Evolutionary conservation across 495 filamentous ascomycete species (phyloP).

Genomic region (Chaetomidium leptoderma): DNA sequence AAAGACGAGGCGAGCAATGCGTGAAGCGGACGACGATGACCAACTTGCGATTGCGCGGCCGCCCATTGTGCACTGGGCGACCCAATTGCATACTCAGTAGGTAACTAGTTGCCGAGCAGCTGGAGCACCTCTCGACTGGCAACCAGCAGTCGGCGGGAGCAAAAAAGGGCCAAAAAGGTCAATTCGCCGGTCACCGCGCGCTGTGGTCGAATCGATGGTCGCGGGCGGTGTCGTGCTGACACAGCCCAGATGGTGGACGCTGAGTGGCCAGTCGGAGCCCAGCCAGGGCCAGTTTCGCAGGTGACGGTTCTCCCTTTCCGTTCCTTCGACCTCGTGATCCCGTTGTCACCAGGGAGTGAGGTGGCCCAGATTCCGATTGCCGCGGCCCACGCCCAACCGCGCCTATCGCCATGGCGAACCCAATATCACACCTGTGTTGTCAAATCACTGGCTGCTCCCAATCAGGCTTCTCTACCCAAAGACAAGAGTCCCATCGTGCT

Average conservation of each 20-base stretch:
- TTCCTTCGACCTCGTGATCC: constrained; percentile 36
- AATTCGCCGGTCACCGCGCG: constrained; percentile 25
- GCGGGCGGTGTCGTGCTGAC: constrained; percentile 29
- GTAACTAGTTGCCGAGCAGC: background rate
- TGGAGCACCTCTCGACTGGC: constrained; percentile 1
- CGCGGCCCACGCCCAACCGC: constrained; percentile 19
- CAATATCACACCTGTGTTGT: no score
- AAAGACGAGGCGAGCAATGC: constrained; percentile 7
- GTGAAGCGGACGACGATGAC: constrained; percentile 1
- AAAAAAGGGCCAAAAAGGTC: constrained; percentile 14
- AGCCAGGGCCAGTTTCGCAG: constrained; percentile 1
- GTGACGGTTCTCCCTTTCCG: constrained; percentile 15
- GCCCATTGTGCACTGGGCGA: background rate
- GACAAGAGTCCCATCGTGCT: no score
- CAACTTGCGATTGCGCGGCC: background rate
- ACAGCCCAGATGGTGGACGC: constrained; percentile 22
- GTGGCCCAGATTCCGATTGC: constrained; percentile 25
- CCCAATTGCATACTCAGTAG: constrained; percentile 9
- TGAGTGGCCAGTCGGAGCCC: constrained; percentile 23
- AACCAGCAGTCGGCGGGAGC: background rate
- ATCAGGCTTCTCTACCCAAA: no score
- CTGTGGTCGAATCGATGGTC: constrained; percentile 30
- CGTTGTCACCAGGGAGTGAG: constrained; percentile 20
- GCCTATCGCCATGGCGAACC: background rate
- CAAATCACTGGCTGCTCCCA: no score